Base-by-base conservation (phyloP, 345 rosid species). In the Gossypium australe region DNA sequence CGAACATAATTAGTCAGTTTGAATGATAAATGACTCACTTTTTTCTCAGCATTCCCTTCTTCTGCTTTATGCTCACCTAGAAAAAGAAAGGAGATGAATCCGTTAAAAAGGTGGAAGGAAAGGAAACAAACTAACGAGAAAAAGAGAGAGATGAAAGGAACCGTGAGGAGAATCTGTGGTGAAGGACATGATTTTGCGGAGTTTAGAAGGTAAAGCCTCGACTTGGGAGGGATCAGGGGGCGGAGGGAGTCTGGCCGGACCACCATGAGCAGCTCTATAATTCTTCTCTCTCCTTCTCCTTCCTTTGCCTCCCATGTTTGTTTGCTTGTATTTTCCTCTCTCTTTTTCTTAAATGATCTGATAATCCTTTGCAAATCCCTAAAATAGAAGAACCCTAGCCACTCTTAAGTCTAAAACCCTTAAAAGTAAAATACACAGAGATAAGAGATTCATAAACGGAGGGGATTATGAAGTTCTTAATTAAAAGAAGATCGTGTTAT, bases 271-370 rank as follows among this genome's bases (percentile, higher is more conserved):
- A 14, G 94, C 94, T 71, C 70, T 62, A 81, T 86, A 92, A 80
- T 94, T 94, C 81, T 88, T 94, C 81, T 91, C 97, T 84, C 98
- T 84, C 69, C 98, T 84, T 64, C 78, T 87, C 76, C 79, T 83
- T 47, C 95, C 98, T 83, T 94, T 92, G 52, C 94, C 90, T 74
- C 88, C 97, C 98, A 92, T 94, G 79, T 70, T 80, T 78, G 18
- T 4, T 68, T 43, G 22, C 20, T 13, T 34, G 14, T 67, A 1
- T 24, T 48, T 68, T 11, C 27, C 11, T 16, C 9, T 18, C 14
- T 34, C 7, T 5, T 5, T 34, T 4, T 34, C 4, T 34, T 34
- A 34, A 34, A 5, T 34, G 41, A 34, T 34, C 41, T 34, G 41
- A 34, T 34, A 34, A 34, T 34, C 7, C 41, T 7, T 34, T 34